Evolutionary conservation across 2,329 filamentous ascomycete species (phyloP).

Genomic region (Cladophialophora psammophila): DNA sequence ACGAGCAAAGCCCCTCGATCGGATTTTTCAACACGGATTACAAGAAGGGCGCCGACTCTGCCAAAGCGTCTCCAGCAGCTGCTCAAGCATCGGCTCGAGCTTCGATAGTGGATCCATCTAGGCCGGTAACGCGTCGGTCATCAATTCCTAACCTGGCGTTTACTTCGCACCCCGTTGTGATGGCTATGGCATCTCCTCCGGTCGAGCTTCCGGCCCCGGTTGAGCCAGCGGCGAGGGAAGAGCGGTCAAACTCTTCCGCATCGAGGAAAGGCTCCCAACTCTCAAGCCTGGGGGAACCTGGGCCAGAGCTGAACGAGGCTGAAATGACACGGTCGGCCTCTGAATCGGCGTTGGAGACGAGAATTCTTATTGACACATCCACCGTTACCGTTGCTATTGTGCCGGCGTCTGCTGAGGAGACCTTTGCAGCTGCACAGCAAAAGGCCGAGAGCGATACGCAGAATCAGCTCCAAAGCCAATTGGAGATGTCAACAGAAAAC

Average conservation of each 20-base stretch:
- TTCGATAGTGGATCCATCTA: constrained; percentile 23
- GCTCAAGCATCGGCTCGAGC: constrained; percentile 23
- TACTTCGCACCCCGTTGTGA: constrained; percentile 36
- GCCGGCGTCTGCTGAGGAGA: constrained; percentile 29
- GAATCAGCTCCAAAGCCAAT: neutral
- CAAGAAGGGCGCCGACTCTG: constrained; percentile 17
- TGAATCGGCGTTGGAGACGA: constrained; percentile 23
- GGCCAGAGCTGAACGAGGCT: constrained; percentile 33
- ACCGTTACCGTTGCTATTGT: constrained; percentile 17
- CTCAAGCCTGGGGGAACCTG: constrained; percentile 38
- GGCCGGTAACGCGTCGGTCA: constrained; percentile 23
- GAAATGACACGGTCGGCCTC: constrained; percentile 18
- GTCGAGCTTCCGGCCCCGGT: constrained; percentile 31
- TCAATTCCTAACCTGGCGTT: constrained; percentile 33
- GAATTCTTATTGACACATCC: constrained; percentile 20
- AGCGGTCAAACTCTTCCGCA: constrained; percentile 17
- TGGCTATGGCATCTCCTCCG: constrained; percentile 36
- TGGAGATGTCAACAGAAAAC: neutral
- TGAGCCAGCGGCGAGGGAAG: constrained; percentile 13
- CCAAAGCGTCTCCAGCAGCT: constrained; percentile 9
- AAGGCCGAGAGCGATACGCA: neutral
- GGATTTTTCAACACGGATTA: constrained; percentile 26
- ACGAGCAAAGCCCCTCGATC: constrained; percentile 28
- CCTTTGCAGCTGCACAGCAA: constrained; percentile 18
- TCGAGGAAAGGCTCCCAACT: constrained; percentile 22